A percentile compares a stretch with the other conserved stretches of the same genome.
Evolutionary conservation across 2,329 filamentous ascomycete species (phyloP).

Genomic region (Beauveria australis): DNA sequence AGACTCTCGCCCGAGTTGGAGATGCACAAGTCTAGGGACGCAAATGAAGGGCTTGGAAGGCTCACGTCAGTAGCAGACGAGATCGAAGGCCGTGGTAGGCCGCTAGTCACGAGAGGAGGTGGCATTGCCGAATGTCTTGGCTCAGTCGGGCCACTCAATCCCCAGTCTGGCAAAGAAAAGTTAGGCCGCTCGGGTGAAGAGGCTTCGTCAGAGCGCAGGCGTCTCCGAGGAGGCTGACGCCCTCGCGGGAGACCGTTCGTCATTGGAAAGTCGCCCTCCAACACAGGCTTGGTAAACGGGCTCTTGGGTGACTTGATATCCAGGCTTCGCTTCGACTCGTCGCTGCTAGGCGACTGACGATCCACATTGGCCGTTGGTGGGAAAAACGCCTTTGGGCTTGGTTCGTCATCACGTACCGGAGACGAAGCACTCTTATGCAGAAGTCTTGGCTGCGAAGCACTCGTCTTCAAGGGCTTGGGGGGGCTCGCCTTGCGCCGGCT

Average conservation of each 20-base stretch:
- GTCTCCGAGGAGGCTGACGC: slow-evolving; percentile 18
- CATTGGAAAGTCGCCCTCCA: slow-evolving; percentile 27
- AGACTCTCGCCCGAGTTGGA: slow-evolving; percentile 25
- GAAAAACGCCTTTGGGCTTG: not conserved
- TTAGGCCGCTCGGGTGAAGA: slow-evolving; percentile 8
- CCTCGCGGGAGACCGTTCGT: slow-evolving; percentile 28
- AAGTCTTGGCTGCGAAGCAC: not conserved
- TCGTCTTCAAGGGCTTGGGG: slow-evolving; percentile 1
- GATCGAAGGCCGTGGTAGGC: slow-evolving; percentile 17
- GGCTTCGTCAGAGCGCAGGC: slow-evolving; percentile 9
- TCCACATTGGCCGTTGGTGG: not conserved
- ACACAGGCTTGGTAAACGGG: slow-evolving; percentile 20
- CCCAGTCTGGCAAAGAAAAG: slow-evolving; percentile 20
- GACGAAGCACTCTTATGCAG: not conserved
- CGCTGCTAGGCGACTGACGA: not conserved
- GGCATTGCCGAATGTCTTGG: slow-evolving; percentile 27
- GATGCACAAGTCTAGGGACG: slow-evolving; percentile 26
- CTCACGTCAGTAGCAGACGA: slow-evolving; percentile 23
- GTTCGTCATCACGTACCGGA: not conserved
- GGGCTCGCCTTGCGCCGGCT: slow-evolving; percentile 2
- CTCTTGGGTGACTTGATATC: slow-evolving; percentile 16
- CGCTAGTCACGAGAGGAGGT: slow-evolving; percentile 22
- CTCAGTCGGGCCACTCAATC: slow-evolving; percentile 20
- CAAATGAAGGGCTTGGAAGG: slow-evolving; percentile 28
- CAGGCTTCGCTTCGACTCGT: slow-evolving; percentile 9